These are phyloP conservation scores for Aspergillus tamarii DNA, from an alignment of 2,329 filamentous ascomycete species.

Conservation along the genomic window DNA sequence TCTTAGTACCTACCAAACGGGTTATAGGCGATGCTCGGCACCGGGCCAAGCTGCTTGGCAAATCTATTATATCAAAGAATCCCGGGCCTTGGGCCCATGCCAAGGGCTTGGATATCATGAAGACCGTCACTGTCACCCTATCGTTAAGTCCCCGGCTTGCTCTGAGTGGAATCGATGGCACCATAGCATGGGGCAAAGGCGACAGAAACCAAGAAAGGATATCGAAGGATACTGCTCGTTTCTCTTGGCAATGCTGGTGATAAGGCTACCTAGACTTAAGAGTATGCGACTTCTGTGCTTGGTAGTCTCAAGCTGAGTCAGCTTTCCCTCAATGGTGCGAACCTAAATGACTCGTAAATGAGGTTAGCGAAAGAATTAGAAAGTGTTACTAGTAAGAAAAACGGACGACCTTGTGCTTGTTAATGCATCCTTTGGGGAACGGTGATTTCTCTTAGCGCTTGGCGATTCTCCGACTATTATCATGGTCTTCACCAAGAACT, in stretches of 20 bases:
- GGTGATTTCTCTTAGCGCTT: too few species aligned
- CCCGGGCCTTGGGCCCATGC: not conserved
- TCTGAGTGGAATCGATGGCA: not conserved
- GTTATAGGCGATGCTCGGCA: not conserved
- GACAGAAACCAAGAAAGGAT: not conserved
- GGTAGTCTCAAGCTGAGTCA: not conserved
- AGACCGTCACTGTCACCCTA: not conserved
- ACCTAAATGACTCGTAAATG: not conserved
- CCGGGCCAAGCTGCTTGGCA: constrained; percentile 2
- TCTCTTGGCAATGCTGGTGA: not conserved
- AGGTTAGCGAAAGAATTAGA: not conserved
- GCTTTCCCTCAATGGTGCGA: not conserved
- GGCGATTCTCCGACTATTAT: too few species aligned
- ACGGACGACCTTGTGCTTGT: too few species aligned
- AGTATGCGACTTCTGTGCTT: too few species aligned
- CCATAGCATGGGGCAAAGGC: not conserved
- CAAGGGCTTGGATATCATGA: not conserved
- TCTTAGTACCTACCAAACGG: not conserved
- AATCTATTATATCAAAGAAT: not conserved
- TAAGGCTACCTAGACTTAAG: too few species aligned
- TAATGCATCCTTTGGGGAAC: too few species aligned
- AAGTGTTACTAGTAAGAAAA: not conserved
- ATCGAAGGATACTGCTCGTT: not conserved
- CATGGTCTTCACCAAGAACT: too few species aligned
- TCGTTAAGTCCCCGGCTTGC: not conserved